These are phyloP conservation scores for Colletotrichum tropicicola DNA, from an alignment of 2,329 filamentous ascomycete species.

Conservation along the genomic window DNA sequence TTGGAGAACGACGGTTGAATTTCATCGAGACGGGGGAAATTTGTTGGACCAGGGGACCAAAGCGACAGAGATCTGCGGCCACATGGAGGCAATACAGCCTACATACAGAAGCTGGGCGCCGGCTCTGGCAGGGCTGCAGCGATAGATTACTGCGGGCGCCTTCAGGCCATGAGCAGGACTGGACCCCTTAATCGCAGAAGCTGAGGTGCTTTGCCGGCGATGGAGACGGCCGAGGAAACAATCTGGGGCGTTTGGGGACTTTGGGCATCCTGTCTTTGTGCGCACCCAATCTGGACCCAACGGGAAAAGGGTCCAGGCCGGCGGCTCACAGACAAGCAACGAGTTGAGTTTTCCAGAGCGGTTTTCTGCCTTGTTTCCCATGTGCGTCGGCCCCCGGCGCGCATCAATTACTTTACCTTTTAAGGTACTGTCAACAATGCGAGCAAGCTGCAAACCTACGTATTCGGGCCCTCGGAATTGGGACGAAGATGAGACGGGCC, in stretches of 20 bases:
- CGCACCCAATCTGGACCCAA: too few relatives aligned
- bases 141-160: too few relatives aligned
- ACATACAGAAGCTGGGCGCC: too few relatives aligned
- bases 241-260: slow-evolving; percentile 20
- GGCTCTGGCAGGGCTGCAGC: too few relatives aligned
- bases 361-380: not conserved
- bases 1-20: slow-evolving; percentile 18
- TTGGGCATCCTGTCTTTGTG: too few relatives aligned
- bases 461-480: slow-evolving; percentile 3
- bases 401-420: not conserved
- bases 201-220: slow-evolving; percentile 2
- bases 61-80: not conserved
- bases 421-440: slow-evolving; percentile 26
- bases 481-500: slow-evolving; percentile 25
- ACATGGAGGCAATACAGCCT: too few relatives aligned
- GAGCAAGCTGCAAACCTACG: slow-evolving; percentile 18
- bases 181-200: not conserved
- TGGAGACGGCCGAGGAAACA: slow-evolving; percentile 12
- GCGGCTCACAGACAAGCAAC: not conserved
- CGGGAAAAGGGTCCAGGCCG: too few relatives aligned
- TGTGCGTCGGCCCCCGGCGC: not conserved
- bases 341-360: too few relatives aligned
- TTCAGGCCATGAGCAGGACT: too few relatives aligned
- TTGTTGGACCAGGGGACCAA: not conserved
- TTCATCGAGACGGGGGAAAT: slow-evolving; percentile 8